Evolutionary conservation across 164 flowering plant species (phyloP), one percentile per base, ranked within the genome.

Genomic region (Aristolochia fimbriata): DNA sequence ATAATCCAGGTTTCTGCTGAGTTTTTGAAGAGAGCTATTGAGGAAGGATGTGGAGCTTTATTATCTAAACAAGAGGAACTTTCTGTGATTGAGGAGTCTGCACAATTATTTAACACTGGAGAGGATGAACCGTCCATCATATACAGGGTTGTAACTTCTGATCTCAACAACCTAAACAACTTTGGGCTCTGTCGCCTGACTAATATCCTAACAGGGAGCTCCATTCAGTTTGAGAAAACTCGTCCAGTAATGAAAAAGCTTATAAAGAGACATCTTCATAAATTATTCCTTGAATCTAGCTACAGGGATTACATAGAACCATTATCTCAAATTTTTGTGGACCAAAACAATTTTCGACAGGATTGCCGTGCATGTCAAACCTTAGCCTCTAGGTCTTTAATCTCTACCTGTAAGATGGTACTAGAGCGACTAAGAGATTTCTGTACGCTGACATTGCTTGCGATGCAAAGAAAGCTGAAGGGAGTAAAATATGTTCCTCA

Each of bases 391-490:
- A 67, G 60, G 19, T 64, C 76, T 69, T 70, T 62, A 48, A 70
- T 55, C 10, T 74, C 61, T 62, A 81, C 83, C 67, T 81, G 70
- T 50, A 15, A n/a, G 2, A 59, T 77, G 64, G 59, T 87, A 46
- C 68, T 88, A 55, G 70, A 71, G 64, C 63, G 63, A 47, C 83
- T 88, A 10, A 76, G 80, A 23, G 65, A 70, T 19, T 66, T 85
- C 65, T 68, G 79, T 60, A 8, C 23, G 2, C 71, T 68, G 27
- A 50, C 80, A 11, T 68, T 87, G 58, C 4, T 43, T 59, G 84
- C 88, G 47, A 87, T 88, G 95, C 66, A 57, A 57, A 79, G 88
- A 76, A 87, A 70, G 64, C 79, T 87, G 16, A 77, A 50, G 57
- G 83, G 81, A 37, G 51, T 51, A 5, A 55, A 48, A 22, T 59